These are phyloP conservation scores for Scedosporium boydii DNA, from an alignment of 2,329 filamentous ascomycete genomes.

Conservation along the genomic window DNA sequence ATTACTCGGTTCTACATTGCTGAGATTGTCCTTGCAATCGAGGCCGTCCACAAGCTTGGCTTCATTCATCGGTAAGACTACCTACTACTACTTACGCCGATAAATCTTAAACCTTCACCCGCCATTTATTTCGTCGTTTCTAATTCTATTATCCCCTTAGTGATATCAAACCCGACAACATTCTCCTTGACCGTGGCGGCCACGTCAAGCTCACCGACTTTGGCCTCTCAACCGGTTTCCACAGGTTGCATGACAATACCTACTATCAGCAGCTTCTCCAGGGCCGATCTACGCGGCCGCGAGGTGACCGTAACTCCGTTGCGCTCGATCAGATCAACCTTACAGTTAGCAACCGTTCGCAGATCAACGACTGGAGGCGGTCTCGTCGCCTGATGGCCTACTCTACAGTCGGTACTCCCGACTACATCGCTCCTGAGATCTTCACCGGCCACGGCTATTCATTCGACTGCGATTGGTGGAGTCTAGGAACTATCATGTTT, in stretches of 20 bases:
- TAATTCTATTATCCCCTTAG: constrained; percentile 31
- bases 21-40: constrained; percentile 95
- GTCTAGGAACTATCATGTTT: constrained; percentile 97
- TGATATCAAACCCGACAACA: constrained; percentile 99
- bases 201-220: constrained; percentile 99
- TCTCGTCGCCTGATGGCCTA: constrained; percentile 94
- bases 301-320: constrained; percentile 76
- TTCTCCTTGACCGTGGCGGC: constrained; percentile 85
- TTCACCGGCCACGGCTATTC: constrained; percentile 95
- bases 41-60: constrained; percentile 93
- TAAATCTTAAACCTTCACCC: background rate
- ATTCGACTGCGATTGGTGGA: constrained; percentile 99
- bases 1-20: constrained; percentile 99
- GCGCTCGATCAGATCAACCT: constrained; percentile 97
- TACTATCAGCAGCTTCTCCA: constrained; percentile 97
- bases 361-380: constrained; percentile 98
- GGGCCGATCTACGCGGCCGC: constrained; percentile 60
- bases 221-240: constrained; percentile 93
- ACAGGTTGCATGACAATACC: constrained; percentile 93
- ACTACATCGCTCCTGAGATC: constrained; percentile 98
- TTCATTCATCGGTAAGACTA: constrained; percentile 86
- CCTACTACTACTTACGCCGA: background rate
- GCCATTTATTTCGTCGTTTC: background rate
- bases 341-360: constrained; percentile 92
- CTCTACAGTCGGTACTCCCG: constrained; percentile 93